A percentile compares a stretch with the other conserved stretches of the same genome.
Conservation (phyloP, 1,284 basidiomycete species). For the Singerocomus inundabilis region DNA sequence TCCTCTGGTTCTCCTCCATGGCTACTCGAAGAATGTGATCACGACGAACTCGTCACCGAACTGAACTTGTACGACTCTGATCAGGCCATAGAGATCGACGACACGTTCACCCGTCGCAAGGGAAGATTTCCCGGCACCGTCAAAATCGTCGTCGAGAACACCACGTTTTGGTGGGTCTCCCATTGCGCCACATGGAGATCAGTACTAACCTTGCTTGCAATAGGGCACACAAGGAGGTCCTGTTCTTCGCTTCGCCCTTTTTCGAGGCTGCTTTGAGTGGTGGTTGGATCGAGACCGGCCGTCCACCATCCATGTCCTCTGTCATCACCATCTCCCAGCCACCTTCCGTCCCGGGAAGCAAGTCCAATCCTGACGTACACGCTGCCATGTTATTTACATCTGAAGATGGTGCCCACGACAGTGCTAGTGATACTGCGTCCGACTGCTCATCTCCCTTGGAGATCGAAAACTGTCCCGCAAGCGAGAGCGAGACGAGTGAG, state of each 20-base stretch:
- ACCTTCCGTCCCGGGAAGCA: constrained; percentile 52
- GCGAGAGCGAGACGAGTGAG: constrained; percentile 35
- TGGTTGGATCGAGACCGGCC: constrained; percentile 73
- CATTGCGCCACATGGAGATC: neutral
- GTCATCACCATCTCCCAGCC: constrained; percentile 79
- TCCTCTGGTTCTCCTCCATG: constrained; percentile 75
- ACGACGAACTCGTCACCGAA: constrained; percentile 65
- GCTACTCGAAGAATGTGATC: constrained; percentile 68
- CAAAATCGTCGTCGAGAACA: constrained; percentile 81
- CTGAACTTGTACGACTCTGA: constrained; percentile 63
- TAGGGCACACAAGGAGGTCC: constrained; percentile 83
- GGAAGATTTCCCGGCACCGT: constrained; percentile 73
- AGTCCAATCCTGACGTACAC: constrained; percentile 38
- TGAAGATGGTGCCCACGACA: constrained; percentile 46
- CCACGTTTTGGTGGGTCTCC: constrained; percentile 72
- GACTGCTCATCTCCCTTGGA: constrained; percentile 39
- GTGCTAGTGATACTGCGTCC: constrained; percentile 28
- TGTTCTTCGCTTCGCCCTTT: constrained; percentile 83
- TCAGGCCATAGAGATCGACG: constrained; percentile 71
- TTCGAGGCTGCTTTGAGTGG: constrained; percentile 83
- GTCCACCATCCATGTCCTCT: constrained; percentile 73
- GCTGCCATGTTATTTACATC: constrained; percentile 58
- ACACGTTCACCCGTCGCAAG: constrained; percentile 61
- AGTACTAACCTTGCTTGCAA: constrained; percentile 7
- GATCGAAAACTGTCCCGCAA: constrained; percentile 25